Conservation (phyloP, 352 stramenopile genomes). For the Globisporangium viniferum region DNA sequence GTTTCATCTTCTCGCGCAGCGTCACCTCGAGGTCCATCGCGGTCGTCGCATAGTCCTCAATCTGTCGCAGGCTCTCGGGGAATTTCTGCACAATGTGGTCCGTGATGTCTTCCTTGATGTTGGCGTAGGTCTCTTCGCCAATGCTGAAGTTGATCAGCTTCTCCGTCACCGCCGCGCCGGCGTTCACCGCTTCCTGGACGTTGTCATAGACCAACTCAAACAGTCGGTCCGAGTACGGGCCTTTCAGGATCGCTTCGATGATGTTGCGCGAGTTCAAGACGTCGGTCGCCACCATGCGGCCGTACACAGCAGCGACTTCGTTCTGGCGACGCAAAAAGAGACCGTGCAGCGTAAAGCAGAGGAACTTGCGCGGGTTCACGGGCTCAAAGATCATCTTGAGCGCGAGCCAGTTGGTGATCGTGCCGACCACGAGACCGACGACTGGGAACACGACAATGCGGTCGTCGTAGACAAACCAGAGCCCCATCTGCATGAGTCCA, state of each 20-base stretch:
- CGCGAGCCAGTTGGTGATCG: slow-evolving; percentile 96
- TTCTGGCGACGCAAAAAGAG: slow-evolving; percentile 94
- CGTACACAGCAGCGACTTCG: slow-evolving; percentile 88
- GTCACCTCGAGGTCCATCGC: slow-evolving; percentile 91
- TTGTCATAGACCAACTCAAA: slow-evolving; percentile 89
- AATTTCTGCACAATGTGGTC: slow-evolving; percentile 88
- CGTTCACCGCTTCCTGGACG: slow-evolving; percentile 82
- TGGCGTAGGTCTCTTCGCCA: slow-evolving; percentile 78
- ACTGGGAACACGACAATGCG: slow-evolving; percentile 88
- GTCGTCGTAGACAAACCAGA: slow-evolving; percentile 86
- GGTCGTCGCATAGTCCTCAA: slow-evolving; percentile 92
- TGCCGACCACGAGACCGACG: slow-evolving; percentile 93
- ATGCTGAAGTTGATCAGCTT: slow-evolving; percentile 86
- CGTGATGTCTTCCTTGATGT: slow-evolving; percentile 87
- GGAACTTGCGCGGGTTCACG: slow-evolving; percentile 80
- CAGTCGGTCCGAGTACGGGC: slow-evolving; percentile 80
- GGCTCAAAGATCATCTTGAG: slow-evolving; percentile 93
- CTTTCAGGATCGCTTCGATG: slow-evolving; percentile 87
- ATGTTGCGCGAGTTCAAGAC: slow-evolving; percentile 89
- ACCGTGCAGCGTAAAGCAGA: slow-evolving; percentile 92
- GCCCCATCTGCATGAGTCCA: slow-evolving; percentile 83
- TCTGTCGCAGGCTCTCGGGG: slow-evolving; percentile 83
- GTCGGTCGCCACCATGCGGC: slow-evolving; percentile 76
- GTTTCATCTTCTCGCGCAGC: slow-evolving; percentile 91
- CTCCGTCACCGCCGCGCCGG: slow-evolving; percentile 67